Percentiles rank a stretch among this genome's conserved stretches.
phyloP scores from a whole-genome alignment of 2,329 filamentous ascomycete genomes.

The Phialemonium atrogriseum region DNA sequence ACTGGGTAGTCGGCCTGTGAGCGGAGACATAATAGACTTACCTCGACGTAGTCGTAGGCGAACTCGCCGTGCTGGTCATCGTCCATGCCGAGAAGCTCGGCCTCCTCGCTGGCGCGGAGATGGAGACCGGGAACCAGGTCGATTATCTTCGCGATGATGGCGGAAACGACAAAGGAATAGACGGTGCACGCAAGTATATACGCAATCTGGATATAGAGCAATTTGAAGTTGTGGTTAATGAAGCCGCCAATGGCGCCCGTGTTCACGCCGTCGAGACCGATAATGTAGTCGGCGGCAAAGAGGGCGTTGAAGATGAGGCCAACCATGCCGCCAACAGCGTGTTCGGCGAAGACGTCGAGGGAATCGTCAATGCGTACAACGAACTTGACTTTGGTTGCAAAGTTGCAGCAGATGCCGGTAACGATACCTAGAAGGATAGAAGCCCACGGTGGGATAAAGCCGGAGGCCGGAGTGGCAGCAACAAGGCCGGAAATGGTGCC shows the following conservation, averaged over 20 bases:
- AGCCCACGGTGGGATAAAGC: conserved; percentile 60
- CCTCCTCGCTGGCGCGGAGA: conserved; percentile 72
- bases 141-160: conserved; percentile 65
- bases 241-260: conserved; percentile 60
- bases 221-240: conserved; percentile 65
- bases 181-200: conserved; percentile 59
- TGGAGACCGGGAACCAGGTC: conserved; percentile 70
- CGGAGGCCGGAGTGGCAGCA: conserved; percentile 60
- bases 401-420: conserved; percentile 60
- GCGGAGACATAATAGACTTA: conserved; percentile 8
- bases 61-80: conserved; percentile 88
- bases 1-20: neutral
- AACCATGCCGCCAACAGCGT: conserved; percentile 61
- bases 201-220: conserved; percentile 73
- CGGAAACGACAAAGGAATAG: conserved; percentile 68
- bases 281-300: conserved; percentile 62
- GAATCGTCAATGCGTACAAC: conserved; percentile 60
- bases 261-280: conserved; percentile 72
- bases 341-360: conserved; percentile 65
- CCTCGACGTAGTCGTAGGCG: conserved; percentile 85
- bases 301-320: conserved; percentile 66
- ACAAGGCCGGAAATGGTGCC: conserved; percentile 64
- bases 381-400: conserved; percentile 58
- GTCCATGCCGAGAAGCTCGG: conserved; percentile 80
- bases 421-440: conserved; percentile 58